These are phyloP conservation scores for Daldinia vernicosa DNA, from an alignment of 495 filamentous ascomycete species.

Conservation along the genomic window DNA sequence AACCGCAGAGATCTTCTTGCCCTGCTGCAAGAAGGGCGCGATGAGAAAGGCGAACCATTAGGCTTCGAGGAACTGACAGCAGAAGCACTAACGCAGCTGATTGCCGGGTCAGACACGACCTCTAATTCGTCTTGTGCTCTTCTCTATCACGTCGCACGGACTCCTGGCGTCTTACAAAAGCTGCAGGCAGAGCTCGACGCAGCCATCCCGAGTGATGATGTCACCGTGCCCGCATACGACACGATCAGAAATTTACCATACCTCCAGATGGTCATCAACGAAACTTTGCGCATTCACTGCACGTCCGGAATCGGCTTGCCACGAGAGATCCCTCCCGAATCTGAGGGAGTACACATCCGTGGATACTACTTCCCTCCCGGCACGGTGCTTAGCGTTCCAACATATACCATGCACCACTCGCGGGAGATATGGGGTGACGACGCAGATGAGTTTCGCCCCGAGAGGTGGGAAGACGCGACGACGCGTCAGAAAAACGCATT, in stretches of 20 bases:
- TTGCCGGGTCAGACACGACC: constrained; percentile 90
- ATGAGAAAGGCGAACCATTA: constrained; percentile 77
- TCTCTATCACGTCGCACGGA: constrained; percentile 76
- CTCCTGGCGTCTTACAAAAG: constrained; percentile 74
- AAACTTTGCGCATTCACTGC: constrained; percentile 89
- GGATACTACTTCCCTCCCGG: constrained; percentile 75
- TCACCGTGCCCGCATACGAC: constrained; percentile 73
- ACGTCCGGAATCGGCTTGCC: constrained; percentile 91
- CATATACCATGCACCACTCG: constrained; percentile 88
- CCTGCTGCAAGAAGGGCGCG: constrained; percentile 85
- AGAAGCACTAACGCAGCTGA: constrained; percentile 89
- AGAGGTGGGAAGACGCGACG: constrained; percentile 75
- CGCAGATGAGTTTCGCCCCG: constrained; percentile 78
- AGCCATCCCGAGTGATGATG: constrained; percentile 64
- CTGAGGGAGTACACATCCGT: constrained; percentile 54
- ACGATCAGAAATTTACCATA: constrained; percentile 81
- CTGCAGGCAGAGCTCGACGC: constrained; percentile 78
- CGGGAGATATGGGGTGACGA: constrained; percentile 84
- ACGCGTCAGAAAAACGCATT: constrained; percentile 78
- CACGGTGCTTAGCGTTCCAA: constrained; percentile 82
- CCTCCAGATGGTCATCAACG: constrained; percentile 81
- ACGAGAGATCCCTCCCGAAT: constrained; percentile 73
- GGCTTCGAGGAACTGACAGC: constrained; percentile 83
- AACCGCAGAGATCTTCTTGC: constrained; percentile 81
- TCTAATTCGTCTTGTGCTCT: constrained; percentile 89